Evolutionary conservation across 1,284 basidiomycete species (phyloP).

Genomic region (Rhodotorula sp.): DNA sequence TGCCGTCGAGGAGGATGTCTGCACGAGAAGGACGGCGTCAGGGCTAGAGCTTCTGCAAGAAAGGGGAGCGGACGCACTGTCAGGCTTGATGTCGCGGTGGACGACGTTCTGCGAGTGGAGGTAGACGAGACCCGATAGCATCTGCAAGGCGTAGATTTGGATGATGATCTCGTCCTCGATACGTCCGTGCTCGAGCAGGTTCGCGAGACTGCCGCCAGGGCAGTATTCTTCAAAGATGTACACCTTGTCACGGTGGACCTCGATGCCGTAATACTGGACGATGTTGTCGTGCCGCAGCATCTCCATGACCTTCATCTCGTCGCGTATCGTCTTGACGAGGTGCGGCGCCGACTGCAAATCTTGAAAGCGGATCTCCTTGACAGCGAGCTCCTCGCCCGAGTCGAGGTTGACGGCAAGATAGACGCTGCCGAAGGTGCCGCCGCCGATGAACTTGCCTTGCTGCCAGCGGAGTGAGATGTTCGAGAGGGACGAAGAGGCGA

Average conservation of each 20-base stretch:
- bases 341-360: slow-evolving; percentile 67
- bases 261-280: slow-evolving; percentile 98
- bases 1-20: slow-evolving; percentile 90
- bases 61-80: slow-evolving; percentile 69
- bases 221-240: slow-evolving; percentile 99
- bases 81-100: slow-evolving; percentile 97
- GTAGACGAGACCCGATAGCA: slow-evolving; percentile 91
- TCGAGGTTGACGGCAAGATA: slow-evolving; percentile 97
- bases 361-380: slow-evolving; percentile 98
- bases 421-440: slow-evolving; percentile 96
- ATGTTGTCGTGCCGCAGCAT: slow-evolving; percentile 97
- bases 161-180: slow-evolving; percentile 97
- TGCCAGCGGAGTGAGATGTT: slow-evolving; percentile 98
- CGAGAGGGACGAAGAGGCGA: slow-evolving; percentile 73
- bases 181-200: slow-evolving; percentile 85
- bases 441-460: slow-evolving; percentile 95
- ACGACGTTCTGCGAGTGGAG: slow-evolving; percentile 89
- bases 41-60: neutral
- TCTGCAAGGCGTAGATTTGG: slow-evolving; percentile 94
- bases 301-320: slow-evolving; percentile 98
- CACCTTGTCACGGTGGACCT: slow-evolving; percentile 97
- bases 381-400: slow-evolving; percentile 95
- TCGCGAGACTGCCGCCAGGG: slow-evolving; percentile 88
- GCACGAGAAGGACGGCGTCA: neutral
- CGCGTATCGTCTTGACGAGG: slow-evolving; percentile 81